Base-by-base conservation (phyloP, 441 rosid species). In the Daphne laureola region DNA sequence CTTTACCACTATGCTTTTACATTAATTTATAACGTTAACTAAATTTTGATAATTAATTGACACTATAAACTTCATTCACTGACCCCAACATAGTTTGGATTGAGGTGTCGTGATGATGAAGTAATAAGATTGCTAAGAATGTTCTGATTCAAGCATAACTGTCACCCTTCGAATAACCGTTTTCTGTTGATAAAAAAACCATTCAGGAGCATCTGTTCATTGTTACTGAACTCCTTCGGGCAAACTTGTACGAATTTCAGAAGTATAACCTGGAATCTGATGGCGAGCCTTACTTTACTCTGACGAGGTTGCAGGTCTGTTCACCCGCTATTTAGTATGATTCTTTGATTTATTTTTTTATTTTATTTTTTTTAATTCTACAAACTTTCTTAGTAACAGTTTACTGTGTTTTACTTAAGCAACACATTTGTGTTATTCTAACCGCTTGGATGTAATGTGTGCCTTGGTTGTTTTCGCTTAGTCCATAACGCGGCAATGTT, bases 171-270 rank as follows among this genome's bases (percentile, higher is more conserved):
- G 9, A 45, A 17, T 45, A 42, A 49, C 26, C 4, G 9, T 7
- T 62, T 43, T 57, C 36, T 54, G 11, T 45, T 35, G 21, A 6
- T 53, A 40, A 21, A 50, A 50, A 53, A 54, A 49, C 46, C 49
- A 15, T 52, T 26, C 80, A 92, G 98, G 98, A 89, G 63, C 98
- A 93, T 78, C 75, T 93, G 43, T 89, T 93, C 78, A 90, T 93
- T 1, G 98, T 93, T 12, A 87, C 97, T 62, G 98, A 93, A 73
- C 92, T 93, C 49, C 93, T 93, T 8, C 69, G 77, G 47, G 88
- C 96, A 60, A 93, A 93, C 65, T 69, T 93, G 51, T 89, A 92
- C 51, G 97, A 93, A 60, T 85, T 83, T 59, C 97, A 89, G 66
- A 89, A 89, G 62, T 93, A 84, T 49, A 93, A 85, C 64, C 80